phyloP scores from a whole-genome alignment of 352 stramenopile species.

The Globisporangium splendens region DNA sequence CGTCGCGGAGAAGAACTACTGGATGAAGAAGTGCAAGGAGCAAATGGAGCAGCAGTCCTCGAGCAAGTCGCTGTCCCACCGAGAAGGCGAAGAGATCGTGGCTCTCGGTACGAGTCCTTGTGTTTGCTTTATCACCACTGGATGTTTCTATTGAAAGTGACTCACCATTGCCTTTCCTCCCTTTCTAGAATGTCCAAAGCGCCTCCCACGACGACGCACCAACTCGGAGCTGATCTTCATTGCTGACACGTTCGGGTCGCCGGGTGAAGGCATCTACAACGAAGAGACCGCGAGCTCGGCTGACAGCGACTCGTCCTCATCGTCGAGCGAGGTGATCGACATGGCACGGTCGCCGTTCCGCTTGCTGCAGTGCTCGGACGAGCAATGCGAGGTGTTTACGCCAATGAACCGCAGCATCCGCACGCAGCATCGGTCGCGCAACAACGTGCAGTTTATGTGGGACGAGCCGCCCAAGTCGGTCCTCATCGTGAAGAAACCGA shows the following conservation, averaged over 20 bases:
- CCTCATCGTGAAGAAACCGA: constrained; percentile 88
- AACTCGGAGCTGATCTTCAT: constrained; percentile 86
- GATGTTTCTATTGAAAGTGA: too few relatives aligned
- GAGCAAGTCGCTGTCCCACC: too few relatives aligned
- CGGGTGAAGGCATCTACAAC: constrained; percentile 69
- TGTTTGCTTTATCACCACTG: not conserved
- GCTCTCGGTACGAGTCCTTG: constrained; percentile 11
- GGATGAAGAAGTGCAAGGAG: constrained; percentile 84
- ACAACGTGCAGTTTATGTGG: constrained; percentile 90
- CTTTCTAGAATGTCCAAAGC: constrained; percentile 41
- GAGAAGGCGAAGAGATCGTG: constrained; percentile 24
- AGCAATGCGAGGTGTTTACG: constrained; percentile 87
- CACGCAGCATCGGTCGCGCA: constrained; percentile 79
- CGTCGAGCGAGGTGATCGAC: constrained; percentile 34
- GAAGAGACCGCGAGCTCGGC: constrained; percentile 51
- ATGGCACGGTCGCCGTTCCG: constrained; percentile 65
- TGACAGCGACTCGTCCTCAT: constrained; percentile 43
- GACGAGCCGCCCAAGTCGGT: constrained; percentile 77
- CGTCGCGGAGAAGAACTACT: constrained; percentile 87
- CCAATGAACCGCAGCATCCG: constrained; percentile 84
- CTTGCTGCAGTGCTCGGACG: constrained; percentile 81
- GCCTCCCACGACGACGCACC: constrained; percentile 52
- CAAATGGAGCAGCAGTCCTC: constrained; percentile 22
- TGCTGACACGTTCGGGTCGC: constrained; percentile 71
- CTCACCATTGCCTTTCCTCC: not conserved